Evolutionary conservation across 495 filamentous ascomycete genomes (phyloP), one percentile per base, ranked within the genome.

Genomic region (Trypethelium eluteriae): DNA sequence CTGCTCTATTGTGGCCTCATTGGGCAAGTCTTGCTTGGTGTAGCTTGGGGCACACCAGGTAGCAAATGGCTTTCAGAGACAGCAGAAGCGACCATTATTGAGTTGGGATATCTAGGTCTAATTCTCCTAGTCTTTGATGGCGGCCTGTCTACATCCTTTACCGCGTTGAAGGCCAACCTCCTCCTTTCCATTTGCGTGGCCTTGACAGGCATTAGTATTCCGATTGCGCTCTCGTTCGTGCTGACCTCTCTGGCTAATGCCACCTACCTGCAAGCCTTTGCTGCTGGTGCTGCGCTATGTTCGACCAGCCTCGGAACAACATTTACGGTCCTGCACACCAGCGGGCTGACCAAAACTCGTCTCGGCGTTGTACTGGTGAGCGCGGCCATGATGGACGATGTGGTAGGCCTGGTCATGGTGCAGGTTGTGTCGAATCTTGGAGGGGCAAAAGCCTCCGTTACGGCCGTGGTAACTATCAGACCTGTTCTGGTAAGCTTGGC

Each of bases 301-400:
- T 86, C 87, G 2, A 94, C 90, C 2, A 88, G 85, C 68, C 76
- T 94, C 0, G 90, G 91, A 4, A 93, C 89, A 0, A 94, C 88
- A 0, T 93, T 93, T 64, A 84, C 88, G 2, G 84, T 94, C 38
- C 79, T 96, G 0, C 77, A 78, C 12, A 82, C 84, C 46, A 82
- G 80, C 0, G 80, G 78, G 7, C 76, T 88, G 12, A 78, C 79
- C 32, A 73, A 79, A 2, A 90, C 87, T 2, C 81, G 88, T 2
- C 75, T 93, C 2, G 91, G 90, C 0, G 82, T 83, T 0, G 86
- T 94, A 0, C 81, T 91, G 0, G 81, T 82, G 10, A 85, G 84
- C 65, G 89, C 88, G 2, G 91, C 89, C 25, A 88, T 94, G 82
- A 81, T 96, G 70, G 91, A 94, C 74, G 91, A 93, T 77, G 88